Percentiles rank a stretch among this genome's conserved stretches.
Evolutionary conservation across 305 asterid genomes (phyloP).

Genomic region (Fraxinus nigra): DNA sequence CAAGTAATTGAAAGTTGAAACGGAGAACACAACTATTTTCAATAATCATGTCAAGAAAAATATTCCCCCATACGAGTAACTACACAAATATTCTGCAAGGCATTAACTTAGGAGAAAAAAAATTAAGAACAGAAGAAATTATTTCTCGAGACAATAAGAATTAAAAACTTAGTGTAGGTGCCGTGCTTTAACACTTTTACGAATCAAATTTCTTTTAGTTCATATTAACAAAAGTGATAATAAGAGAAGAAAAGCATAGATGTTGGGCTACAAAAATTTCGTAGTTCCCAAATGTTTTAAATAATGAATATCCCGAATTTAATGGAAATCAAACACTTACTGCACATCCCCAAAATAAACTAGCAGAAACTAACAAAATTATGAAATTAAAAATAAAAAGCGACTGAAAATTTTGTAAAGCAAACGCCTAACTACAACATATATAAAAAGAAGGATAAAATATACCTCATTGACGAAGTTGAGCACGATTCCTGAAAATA

Average conservation of each 20-base stretch:
- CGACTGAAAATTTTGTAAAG: background rate
- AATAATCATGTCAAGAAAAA: background rate
- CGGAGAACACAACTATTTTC: background rate
- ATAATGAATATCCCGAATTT: background rate
- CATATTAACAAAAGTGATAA: background rate
- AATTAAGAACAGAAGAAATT: background rate
- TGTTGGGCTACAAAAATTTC: background rate
- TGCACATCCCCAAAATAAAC: background rate
- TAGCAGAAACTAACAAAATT: background rate
- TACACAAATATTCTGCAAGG: background rate
- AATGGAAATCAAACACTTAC: background rate
- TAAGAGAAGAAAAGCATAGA: background rate
- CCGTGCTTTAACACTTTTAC: background rate
- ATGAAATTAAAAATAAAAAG: background rate
- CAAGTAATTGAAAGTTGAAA: background rate
- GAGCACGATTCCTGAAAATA: slow-evolving; percentile 80
- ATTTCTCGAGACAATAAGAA: background rate
- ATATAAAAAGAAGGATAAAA: background rate
- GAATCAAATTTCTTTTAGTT: background rate
- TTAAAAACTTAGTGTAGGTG: background rate
- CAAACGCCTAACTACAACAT: background rate
- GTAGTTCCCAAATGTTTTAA: background rate
- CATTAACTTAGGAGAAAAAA: background rate
- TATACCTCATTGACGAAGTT: slow-evolving; percentile 88
- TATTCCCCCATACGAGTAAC: background rate